Evolutionary conservation across 148 eudicot genomes (phyloP), one percentile per base, ranked within the genome.

Genomic region (Vaccinium vitisidaea): DNA sequence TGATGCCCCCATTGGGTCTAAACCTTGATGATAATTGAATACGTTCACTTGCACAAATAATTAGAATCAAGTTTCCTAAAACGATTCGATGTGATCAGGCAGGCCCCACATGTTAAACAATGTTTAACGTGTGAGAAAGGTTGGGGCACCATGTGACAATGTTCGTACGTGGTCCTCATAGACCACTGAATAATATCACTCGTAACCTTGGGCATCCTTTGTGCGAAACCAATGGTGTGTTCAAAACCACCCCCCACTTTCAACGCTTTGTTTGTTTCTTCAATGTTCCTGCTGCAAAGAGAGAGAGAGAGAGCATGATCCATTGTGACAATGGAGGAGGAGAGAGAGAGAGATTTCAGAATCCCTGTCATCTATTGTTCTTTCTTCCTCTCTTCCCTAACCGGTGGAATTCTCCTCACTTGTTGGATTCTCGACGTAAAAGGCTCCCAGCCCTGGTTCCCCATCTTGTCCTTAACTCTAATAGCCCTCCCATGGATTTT

Each of bases 401-500:
- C 83, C 10, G 91, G 89, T 46, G 91, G 91, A 18, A 32, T 77
- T 1, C 56, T 89, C 53, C 87, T 89, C 15, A 16, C 84, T 9
- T 8, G 83, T 9, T 87, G 87, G 71, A 48, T 70, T 14, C 78
- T 85, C 39, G 61, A 71, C 5, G 85, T 87, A 0, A 30, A 50
- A 16, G 15, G 50, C 3, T 80, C 91, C 25, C 80, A 85, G 70
- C 87, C 87, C 0, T 89, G 87, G 89, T 83, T 52, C 54, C 89
- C 87, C 5, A 8, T 48, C 6, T 61, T 39, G 4, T 89, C 91
- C 52, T 70, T 87, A 39, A 3, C 65, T 13, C 63, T 89, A 12
- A 87, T 89, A 58, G 80, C 83, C 65, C 48, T 78, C 25, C 86
- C 90, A 13, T 89, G 88, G 88, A 36, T 87, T 8, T 87, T 89